Evolutionary conservation across 2,329 filamentous ascomycete species (phyloP), one percentile per base, ranked within the genome.

Genomic region (Sporothrix euskadiensis): DNA sequence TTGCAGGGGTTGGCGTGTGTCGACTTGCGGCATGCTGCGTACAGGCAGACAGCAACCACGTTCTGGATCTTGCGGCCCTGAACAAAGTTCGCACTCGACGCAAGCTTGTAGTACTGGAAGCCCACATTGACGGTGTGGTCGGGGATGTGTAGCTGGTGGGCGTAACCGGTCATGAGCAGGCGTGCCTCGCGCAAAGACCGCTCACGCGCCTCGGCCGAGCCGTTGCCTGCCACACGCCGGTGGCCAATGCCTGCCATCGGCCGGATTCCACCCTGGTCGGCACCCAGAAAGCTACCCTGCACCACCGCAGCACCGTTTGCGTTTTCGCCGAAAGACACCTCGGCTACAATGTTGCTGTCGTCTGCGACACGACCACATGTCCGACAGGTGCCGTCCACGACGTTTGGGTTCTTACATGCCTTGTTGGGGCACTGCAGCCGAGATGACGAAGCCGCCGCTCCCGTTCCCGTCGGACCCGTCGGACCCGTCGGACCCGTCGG

Each of bases 301-400:
- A 98, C 94, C 69, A 97, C 88, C 71, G 95, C 94, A 68, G 93
- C 94, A 78, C 96, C 96, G 47, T 89, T 90, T 0, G 93, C 89
- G 39, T 90, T 92, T 84, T 99, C 95, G 76, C 94, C 94, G 79
- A 98, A 99, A 30, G 91, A 91, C 75, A 98, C 89, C 81, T 99
- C 96, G 68, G 94, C 89, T 74, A 98, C 94, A 75, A 98, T 97
- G 79, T 97, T 94, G 80, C 90, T 91, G 79, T 97, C 92, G 77
- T 92, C 91, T 73, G 95, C 89, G 77, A 97, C 89, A 74, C 89
- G 91, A 86, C 94, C 95, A 81, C 96, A 98, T 65, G 89, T 91
- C 75, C 90, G 89, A 83, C 96, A 98, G 77, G 93, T 88, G 52
- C 89, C 89, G 77, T 90, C 88, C 71, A 88, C 84, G 69, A 91